Evolutionary conservation across 2,329 filamentous ascomycete species (phyloP), one percentile per base, ranked within the genome.

Genomic region (Diaporthe sp.): DNA sequence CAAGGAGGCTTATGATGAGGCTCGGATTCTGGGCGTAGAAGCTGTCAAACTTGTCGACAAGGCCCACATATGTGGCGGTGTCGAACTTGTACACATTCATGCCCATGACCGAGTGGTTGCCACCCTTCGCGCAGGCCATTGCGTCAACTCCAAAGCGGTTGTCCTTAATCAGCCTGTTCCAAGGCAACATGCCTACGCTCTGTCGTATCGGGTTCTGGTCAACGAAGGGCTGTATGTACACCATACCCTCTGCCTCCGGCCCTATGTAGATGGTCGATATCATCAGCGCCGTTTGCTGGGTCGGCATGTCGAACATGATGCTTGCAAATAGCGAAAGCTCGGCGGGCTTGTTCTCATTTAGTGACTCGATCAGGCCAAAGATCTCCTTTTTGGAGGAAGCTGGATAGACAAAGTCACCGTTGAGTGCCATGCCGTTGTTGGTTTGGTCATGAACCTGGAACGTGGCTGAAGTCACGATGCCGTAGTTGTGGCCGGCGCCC

Each of bases 281-380:
- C 22, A 61, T 61, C 12, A 42, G 37, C 58, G 25, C 58, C 1
- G 58, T 61, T 42, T 61, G 58, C 34, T 25, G 34, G 12, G 58
- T 61, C 34, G 25, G 58, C 22, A 25, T 61, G 58, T 61, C 58
- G 10, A 61, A 61, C 37, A 61, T 42, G n/a, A 61, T 61, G 17
- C 2, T 39, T 12, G 22, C 34, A 5, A 61, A 61, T 25, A 61
- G 10, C 17, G 58, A 42, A 3, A 61, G 58, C 58, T 61, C 58
- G 10, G 9, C 37, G 10, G 58, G 34, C 37, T 61, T 10, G 34
- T 61, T 13, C 6, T 61, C 19, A 5, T 5, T 9, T 9, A 60
- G 39, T 1, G 57, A 60, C 19, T 39, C 4, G 34, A 60, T 10
- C 10, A 60, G 58, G 58, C 15, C 37, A n/a, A 61, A 42, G 2